Evolutionary conservation across 2,329 filamentous ascomycete genomes (phyloP).

Genomic region (Capronia coronata): DNA sequence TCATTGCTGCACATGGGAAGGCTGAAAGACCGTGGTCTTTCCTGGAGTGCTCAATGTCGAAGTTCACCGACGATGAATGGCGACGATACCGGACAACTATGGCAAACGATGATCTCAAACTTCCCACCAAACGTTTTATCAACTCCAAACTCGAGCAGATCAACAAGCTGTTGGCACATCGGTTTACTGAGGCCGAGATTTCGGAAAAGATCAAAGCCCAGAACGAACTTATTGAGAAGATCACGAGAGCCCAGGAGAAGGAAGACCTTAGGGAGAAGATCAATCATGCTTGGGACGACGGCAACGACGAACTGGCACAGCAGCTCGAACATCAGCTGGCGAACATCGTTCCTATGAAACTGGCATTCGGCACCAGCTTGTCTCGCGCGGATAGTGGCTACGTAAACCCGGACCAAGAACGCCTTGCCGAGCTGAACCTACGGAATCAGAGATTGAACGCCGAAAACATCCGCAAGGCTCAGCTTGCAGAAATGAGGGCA

Average conservation of each 20-base stretch:
- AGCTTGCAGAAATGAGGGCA: slow-evolving; percentile 69
- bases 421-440: slow-evolving; percentile 73
- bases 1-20: slow-evolving; percentile 73
- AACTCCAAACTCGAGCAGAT: slow-evolving; percentile 72
- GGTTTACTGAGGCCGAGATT: slow-evolving; percentile 77
- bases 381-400: slow-evolving; percentile 48
- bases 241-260: slow-evolving; percentile 57
- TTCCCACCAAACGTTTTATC: slow-evolving; percentile 67
- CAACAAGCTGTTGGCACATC: slow-evolving; percentile 67
- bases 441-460: slow-evolving; percentile 77
- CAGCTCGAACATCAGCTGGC: slow-evolving; percentile 46
- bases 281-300: slow-evolving; percentile 58
- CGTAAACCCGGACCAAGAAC: slow-evolving; percentile 64
- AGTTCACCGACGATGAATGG: slow-evolving; percentile 79
- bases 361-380: slow-evolving; percentile 65
- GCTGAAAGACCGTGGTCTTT: slow-evolving; percentile 81
- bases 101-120: slow-evolving; percentile 60
- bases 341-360: slow-evolving; percentile 50
- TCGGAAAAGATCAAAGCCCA: slow-evolving; percentile 69
- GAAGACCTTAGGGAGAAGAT: slow-evolving; percentile 60
- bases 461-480: slow-evolving; percentile 85
- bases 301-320: slow-evolving; percentile 54
- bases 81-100: slow-evolving; percentile 72
- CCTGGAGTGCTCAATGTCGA: slow-evolving; percentile 77
- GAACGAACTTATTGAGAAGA: slow-evolving; percentile 60